phyloP scores from a whole-genome alignment of 495 filamentous ascomycete species.

The Hypoxylon cercidicola region DNA sequence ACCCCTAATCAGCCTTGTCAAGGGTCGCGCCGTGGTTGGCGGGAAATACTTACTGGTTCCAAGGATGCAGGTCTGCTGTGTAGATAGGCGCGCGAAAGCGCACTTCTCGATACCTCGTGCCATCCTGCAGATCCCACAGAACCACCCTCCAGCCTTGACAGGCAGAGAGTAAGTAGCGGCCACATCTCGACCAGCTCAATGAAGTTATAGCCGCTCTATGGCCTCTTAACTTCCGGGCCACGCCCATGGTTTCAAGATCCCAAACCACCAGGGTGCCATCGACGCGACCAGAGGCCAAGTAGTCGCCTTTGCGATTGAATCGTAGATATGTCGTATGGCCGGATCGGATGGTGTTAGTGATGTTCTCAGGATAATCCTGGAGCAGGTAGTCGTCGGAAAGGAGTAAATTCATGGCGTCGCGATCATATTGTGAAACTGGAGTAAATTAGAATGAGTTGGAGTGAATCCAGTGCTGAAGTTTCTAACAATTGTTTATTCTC shows the following conservation, averaged over 20 bases:
- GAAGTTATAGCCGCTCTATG: slow-evolving; percentile 92
- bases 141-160: slow-evolving; percentile 96
- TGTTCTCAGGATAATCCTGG: slow-evolving; percentile 92
- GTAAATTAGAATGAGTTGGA: too few relatives aligned
- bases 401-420: slow-evolving; percentile 59
- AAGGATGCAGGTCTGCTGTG: slow-evolving; percentile 92
- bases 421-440: slow-evolving; percentile 26
- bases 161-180: slow-evolving; percentile 92
- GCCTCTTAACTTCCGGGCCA: slow-evolving; percentile 90
- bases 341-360: slow-evolving; percentile 84
- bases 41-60: slow-evolving; percentile 76
- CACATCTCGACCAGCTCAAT: slow-evolving; percentile 91
- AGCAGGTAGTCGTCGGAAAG: slow-evolving; percentile 72
- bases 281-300: slow-evolving; percentile 90
- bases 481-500: too few relatives aligned
- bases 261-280: slow-evolving; percentile 96
- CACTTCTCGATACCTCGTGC: slow-evolving; percentile 66
- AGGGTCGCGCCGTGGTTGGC: neutral
- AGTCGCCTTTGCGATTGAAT: slow-evolving; percentile 94
- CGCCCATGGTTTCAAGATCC: slow-evolving; percentile 95
- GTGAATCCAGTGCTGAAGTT: too few relatives aligned
- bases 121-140: slow-evolving; percentile 89
- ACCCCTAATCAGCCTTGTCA: neutral
- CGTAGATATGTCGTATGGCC: slow-evolving; percentile 74
- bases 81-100: slow-evolving; percentile 93